Evolutionary conservation across 306 rosid genomes (phyloP).

Genomic region (Vicia faba): DNA sequence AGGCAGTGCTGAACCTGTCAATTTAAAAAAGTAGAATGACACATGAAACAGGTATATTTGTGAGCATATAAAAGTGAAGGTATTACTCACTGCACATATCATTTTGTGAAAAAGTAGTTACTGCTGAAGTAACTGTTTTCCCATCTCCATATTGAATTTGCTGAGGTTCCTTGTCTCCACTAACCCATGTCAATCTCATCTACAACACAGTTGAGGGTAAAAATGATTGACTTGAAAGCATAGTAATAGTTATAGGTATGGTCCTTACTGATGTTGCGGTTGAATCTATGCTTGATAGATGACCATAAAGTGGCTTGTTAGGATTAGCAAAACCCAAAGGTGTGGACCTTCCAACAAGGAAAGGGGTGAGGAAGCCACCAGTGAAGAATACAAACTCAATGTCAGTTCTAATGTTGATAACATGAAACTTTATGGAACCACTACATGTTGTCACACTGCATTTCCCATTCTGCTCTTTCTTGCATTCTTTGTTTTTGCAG

Average conservation of each 20-base stretch:
- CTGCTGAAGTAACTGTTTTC: conserved; percentile 51
- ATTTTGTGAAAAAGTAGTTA: conserved; percentile 65
- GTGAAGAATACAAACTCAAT: conserved; percentile 71
- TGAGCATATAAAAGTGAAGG: not conserved
- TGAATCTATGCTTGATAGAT: conserved; percentile 70
- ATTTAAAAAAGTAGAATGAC: no score
- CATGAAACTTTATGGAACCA: conserved; percentile 74
- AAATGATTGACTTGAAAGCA: not conserved
- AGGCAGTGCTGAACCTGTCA: conserved; percentile 43
- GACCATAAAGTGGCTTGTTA: conserved; percentile 69
- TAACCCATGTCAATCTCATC: conserved; percentile 93
- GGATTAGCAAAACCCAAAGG: conserved; percentile 66
- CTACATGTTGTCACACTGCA: conserved; percentile 52
- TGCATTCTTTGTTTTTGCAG: conserved; percentile 69
- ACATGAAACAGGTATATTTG: no score
- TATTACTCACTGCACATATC: conserved; percentile 80
- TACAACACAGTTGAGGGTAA: conserved; percentile 18
- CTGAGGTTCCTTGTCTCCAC: conserved; percentile 74
- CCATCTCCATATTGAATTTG: conserved; percentile 65
- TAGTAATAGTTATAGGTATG: not conserved
- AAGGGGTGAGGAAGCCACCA: conserved; percentile 66
- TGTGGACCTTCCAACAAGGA: conserved; percentile 50
- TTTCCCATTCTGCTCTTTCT: conserved; percentile 30
- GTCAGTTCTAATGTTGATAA: conserved; percentile 80
- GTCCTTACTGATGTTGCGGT: conserved; percentile 60